Base-by-base conservation (phyloP, 2,329 filamentous ascomycete species). In the Lasiodiplodia theobromae region DNA sequence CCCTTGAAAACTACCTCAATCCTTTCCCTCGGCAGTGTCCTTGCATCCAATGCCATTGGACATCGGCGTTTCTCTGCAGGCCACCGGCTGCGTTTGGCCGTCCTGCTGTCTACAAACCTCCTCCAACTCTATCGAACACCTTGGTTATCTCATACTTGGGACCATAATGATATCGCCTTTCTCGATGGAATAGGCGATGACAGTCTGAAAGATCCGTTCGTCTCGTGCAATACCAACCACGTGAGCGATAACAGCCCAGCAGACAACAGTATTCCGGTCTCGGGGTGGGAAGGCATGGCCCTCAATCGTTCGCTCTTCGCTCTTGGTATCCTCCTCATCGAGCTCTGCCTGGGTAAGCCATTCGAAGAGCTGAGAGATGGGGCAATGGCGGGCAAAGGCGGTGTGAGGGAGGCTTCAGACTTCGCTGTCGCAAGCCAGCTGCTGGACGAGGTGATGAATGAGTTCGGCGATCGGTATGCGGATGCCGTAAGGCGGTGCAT, bases 401-500 rank as follows among this genome's bases (percentile, higher is more conserved):
- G 14, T 6, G 38, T 44, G 16, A 44, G 18, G 2, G 40, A 6
- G 40, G 6, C 40, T 2, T 47, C 58, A 10, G 58, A 49, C 58
- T 31, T 49, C 23, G 11, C n/a, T 2, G 23, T 49, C 16, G 44
- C 58, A 18, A 16, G 21, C 4, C 23, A 53, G 28, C 60, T 14
- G 18, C 70, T 76, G 0, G 71, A 77, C 11, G 72, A 73, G 25
- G 68, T 79, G 8, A 70, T 71, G 18, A 72, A 71, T 5, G 74
- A 77, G 11, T 76, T 74, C 38, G 77, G 75, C 5, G 67, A 47
- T 8, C 72, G 71, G 44, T 79, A 79, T 63, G 73, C 73, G 16
- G 74, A 77, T 62, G 77, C 75, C 1, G 77, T 78, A 1, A 69
- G 77, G 18, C 70, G 74, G n/a, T 80, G 77, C 51, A 75, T 80